Evolutionary conservation across 192 early-diverging fungal genomes (phyloP).

Genomic region (Dissophora ornata): DNA sequence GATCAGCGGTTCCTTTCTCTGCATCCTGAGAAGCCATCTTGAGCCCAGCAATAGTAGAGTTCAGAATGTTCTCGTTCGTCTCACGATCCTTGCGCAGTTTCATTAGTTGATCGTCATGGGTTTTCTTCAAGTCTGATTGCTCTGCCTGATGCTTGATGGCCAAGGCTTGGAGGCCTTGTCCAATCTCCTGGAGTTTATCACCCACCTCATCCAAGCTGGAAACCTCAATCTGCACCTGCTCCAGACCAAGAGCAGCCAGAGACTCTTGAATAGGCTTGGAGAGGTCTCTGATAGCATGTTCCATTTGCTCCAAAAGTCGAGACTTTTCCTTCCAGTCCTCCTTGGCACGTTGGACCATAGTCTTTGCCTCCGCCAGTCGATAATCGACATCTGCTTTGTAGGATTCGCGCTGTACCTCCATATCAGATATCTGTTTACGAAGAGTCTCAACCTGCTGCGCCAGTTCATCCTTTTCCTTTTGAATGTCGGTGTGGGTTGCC

Average conservation of each 20-base stretch:
- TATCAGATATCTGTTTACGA: slow-evolving; percentile 36
- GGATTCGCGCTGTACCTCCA: slow-evolving; percentile 33
- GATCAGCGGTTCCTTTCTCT: not conserved
- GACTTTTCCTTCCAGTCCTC: slow-evolving; percentile 53
- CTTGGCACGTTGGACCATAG: slow-evolving; percentile 41
- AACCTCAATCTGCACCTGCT: not conserved
- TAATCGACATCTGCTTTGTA: slow-evolving; percentile 44
- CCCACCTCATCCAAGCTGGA: slow-evolving; percentile 18
- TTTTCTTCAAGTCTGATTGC: not conserved
- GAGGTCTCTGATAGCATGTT: slow-evolving; percentile 27
- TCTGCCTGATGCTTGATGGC: slow-evolving; percentile 17
- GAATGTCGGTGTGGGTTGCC: not conserved
- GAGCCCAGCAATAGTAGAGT: slow-evolving; percentile 29
- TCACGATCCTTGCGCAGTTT: slow-evolving; percentile 26
- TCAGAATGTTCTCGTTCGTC: slow-evolving; percentile 18
- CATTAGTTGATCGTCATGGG: not conserved
- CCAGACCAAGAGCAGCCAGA: slow-evolving; percentile 9
- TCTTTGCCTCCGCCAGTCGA: slow-evolving; percentile 40
- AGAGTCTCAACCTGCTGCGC: slow-evolving; percentile 29
- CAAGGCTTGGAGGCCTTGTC: slow-evolving; percentile 9
- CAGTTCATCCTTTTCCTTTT: slow-evolving; percentile 29
- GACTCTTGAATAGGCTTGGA: slow-evolving; percentile 23
- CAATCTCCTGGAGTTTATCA: slow-evolving; percentile 17
- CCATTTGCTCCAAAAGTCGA: slow-evolving; percentile 29
- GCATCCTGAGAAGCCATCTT: slow-evolving; percentile 19